phyloP scores from a whole-genome alignment of 805 yeast genomes.

The Wickerhamiella allomyrinae region DNA sequence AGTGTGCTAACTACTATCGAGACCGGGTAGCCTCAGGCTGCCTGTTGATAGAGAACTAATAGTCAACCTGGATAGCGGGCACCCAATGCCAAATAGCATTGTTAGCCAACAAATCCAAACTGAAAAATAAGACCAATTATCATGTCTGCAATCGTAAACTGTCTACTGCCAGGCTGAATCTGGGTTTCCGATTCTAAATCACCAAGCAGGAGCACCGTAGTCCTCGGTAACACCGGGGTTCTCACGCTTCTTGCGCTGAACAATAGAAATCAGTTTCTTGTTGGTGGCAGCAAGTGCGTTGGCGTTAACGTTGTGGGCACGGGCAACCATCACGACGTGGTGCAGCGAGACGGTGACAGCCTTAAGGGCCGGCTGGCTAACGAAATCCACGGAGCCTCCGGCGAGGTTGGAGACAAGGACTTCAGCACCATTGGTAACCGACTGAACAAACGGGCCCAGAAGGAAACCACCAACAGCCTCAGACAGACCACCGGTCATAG shows the following conservation, averaged over 20 bases:
- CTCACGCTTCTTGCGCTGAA: neutral
- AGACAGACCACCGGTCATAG: slow-evolving; percentile 18
- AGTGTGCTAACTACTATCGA: neutral
- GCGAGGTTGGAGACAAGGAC: slow-evolving; percentile 18
- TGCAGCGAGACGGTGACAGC: slow-evolving; percentile 12
- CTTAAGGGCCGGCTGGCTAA: slow-evolving; percentile 19
- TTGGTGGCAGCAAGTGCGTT: slow-evolving; percentile 12
- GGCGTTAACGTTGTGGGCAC: slow-evolving; percentile 9
- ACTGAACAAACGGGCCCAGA: slow-evolving; percentile 20
- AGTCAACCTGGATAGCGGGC: slow-evolving; percentile 12
- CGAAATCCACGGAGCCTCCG: slow-evolving; percentile 18
- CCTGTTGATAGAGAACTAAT: slow-evolving; percentile 5
- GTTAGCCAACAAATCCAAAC: slow-evolving; percentile 22
- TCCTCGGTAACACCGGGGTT: slow-evolving; percentile 4
- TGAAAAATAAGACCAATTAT: slow-evolving; percentile 17
- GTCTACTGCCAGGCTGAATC: slow-evolving; percentile 6
- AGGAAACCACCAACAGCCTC: slow-evolving; percentile 18
- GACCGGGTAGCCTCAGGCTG: neutral
- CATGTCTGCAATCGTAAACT: slow-evolving; percentile 9
- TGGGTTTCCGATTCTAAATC: slow-evolving; percentile 11
- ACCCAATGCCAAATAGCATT: slow-evolving; percentile 13
- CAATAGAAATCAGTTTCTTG: neutral
- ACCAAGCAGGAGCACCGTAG: slow-evolving; percentile 13
- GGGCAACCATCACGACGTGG: slow-evolving; percentile 15
- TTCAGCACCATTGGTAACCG: slow-evolving; percentile 23